phyloP scores from a whole-genome alignment of 228 moss, liverwort and hornwort genomes.

The Sphagnum fallax region DNA sequence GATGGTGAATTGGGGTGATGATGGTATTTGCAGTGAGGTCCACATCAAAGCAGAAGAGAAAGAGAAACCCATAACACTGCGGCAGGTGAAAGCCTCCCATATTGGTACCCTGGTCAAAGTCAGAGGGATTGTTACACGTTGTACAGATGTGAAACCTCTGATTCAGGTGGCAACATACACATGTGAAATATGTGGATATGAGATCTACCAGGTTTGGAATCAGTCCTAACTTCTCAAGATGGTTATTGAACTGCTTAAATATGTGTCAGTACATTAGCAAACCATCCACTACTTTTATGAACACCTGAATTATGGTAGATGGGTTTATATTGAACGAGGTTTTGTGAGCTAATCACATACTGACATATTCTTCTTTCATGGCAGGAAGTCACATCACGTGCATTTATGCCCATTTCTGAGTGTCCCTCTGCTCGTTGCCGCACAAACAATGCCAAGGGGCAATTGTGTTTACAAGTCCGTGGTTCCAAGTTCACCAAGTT shows the following conservation, averaged over 20 bases:
- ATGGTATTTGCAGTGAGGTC: conserved; percentile 54
- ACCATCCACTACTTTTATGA: no score
- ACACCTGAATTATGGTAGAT: no score
- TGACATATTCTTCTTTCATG: not conserved
- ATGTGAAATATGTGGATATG: conserved; percentile 90
- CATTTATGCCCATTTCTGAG: conserved; percentile 84
- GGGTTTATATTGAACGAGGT: no score
- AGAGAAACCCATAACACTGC: conserved; percentile 50
- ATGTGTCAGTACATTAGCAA: no score
- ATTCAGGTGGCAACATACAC: conserved; percentile 97
- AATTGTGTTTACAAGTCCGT: conserved; percentile 80
- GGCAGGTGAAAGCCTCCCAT: conserved; percentile 79
- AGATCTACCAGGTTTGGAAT: conserved; percentile 81
- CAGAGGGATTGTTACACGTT: conserved; percentile 91
- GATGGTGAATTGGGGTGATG: not conserved
- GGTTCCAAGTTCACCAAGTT: conserved; percentile 97
- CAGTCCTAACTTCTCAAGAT: not conserved
- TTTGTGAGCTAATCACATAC: no score
- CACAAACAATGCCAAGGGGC: conserved; percentile 74
- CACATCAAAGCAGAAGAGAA: conserved; percentile 53
- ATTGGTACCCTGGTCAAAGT: conserved; percentile 97
- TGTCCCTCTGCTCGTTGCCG: conserved; percentile 80
- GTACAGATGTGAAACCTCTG: conserved; percentile 95
- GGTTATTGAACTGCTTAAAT: no score
- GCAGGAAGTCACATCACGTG: conserved; percentile 90